A percentile compares a stretch with the other conserved stretches of the same genome.
Conservation (phyloP, 2,329 filamentous ascomycete species). For the Diplodia intermedia region DNA sequence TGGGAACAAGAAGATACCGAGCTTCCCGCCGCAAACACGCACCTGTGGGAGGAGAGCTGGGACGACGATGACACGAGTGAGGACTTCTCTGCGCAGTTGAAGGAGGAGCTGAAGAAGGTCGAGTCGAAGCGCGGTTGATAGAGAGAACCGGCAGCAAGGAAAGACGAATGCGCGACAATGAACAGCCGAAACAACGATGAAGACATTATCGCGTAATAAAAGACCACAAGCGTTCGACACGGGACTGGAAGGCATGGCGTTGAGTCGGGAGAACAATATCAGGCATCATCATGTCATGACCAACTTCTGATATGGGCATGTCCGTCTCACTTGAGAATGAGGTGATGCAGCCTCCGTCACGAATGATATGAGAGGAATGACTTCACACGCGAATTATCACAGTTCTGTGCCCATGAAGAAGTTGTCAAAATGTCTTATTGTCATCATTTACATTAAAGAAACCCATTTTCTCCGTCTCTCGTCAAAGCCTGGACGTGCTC, state of each 20-base stretch:
- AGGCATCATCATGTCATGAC: not conserved
- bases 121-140: constrained; percentile 44
- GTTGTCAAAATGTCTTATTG: constrained; percentile 24
- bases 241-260: constrained; percentile 1
- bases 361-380: not conserved
- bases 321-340: not conserved
- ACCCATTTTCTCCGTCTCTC: constrained; percentile 5
- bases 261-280: not conserved
- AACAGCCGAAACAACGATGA: not conserved
- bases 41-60: constrained; percentile 99
- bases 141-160: not conserved
- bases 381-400: not conserved
- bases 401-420: not conserved
- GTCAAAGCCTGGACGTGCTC: constrained; percentile 27
- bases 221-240: constrained; percentile 1
- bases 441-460: constrained; percentile 29
- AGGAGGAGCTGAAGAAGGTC: constrained; percentile 95
- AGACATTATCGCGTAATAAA: not conserved
- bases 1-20: constrained; percentile 94
- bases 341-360: not conserved
- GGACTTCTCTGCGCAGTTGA: constrained; percentile 93
- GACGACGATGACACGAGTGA: constrained; percentile 97
- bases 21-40: constrained; percentile 75
- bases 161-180: not conserved
- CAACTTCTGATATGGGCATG: not conserved